Conservation (phyloP, 345 rosid genomes). For the Cardamine resedifolia region DNA sequence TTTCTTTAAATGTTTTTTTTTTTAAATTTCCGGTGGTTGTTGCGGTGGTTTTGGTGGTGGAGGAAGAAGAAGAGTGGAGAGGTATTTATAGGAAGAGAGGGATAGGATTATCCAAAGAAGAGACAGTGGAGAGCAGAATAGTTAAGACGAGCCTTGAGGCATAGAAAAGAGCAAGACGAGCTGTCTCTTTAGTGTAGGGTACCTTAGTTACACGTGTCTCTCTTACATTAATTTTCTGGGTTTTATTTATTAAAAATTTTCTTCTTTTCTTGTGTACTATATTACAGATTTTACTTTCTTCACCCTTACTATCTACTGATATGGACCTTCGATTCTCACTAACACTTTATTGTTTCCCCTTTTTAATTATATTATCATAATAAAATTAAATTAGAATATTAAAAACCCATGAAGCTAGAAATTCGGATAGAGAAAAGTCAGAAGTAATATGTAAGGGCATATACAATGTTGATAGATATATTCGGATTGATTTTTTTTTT, state of each 20-base stretch:
- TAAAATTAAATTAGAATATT: neutral
- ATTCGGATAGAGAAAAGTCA: conserved; percentile 36
- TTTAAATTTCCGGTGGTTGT: neutral
- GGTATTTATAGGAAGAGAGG: conserved; percentile 36
- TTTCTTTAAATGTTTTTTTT: neutral
- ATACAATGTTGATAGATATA: conserved; percentile 31
- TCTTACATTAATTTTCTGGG: neutral
- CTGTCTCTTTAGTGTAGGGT: conserved; percentile 17
- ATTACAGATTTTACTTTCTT: conserved; percentile 9
- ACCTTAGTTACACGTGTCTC: conserved; percentile 31
- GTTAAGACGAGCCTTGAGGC: conserved; percentile 23
- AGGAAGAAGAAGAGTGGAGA: conserved; percentile 20
- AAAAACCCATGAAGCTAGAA: neutral
- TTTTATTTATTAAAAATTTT: neutral
- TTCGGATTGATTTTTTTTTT: conserved; percentile 16
- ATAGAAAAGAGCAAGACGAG: neutral
- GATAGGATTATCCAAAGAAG: conserved; percentile 35
- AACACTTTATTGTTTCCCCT: neutral
- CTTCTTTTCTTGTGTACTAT: neutral
- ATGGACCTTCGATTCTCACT: conserved; percentile 32
- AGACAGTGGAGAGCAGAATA: conserved; percentile 10
- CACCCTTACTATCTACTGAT: conserved; percentile 3
- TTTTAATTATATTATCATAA: neutral
- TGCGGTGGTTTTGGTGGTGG: conserved; percentile 31
- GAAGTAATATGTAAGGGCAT: conserved; percentile 27